phyloP scores from a whole-genome alignment of 1,284 basidiomycete species.

The Sporisorium reilianum region DNA sequence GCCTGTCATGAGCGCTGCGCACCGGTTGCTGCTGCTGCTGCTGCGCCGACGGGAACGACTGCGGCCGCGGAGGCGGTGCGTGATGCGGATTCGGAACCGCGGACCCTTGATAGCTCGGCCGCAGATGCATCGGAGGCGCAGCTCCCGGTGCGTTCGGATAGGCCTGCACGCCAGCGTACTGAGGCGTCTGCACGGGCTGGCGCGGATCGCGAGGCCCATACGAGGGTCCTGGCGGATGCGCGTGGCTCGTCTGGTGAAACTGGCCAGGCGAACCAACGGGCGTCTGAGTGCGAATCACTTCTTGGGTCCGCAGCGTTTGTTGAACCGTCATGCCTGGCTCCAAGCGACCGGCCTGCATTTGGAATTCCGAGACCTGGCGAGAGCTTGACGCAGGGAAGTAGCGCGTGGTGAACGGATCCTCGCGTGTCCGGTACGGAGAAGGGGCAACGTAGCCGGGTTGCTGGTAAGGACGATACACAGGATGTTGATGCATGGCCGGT shows the following conservation, averaged over 20 bases:
- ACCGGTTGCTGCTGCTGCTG: constrained; percentile 2
- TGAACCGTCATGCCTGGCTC: constrained; percentile 66
- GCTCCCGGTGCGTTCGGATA: constrained; percentile 22
- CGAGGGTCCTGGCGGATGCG: constrained; percentile 35
- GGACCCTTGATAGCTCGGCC: constrained; percentile 18
- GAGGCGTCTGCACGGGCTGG: constrained; percentile 21
- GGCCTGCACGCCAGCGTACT: constrained; percentile 21
- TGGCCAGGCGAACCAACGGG: constrained; percentile 18
- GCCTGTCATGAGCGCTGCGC: constrained; percentile 25
- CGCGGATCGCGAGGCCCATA: constrained; percentile 49
- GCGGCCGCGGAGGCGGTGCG: constrained; percentile 30
- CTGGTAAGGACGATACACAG: constrained; percentile 25
- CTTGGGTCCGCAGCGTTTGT: constrained; percentile 56
- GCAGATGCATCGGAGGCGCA: constrained; percentile 32
- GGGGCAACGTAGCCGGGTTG: constrained; percentile 19
- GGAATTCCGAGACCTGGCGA: constrained; percentile 62
- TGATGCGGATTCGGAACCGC: constrained; percentile 27
- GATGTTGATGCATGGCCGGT: constrained; percentile 34
- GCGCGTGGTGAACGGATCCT: constrained; percentile 59
- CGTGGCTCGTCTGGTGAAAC: constrained; percentile 16
- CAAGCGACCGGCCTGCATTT: constrained; percentile 47
- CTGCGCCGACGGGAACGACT: constrained; percentile 28
- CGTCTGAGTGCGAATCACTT: constrained; percentile 34
- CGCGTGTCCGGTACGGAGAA: constrained; percentile 35
- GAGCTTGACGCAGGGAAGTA: constrained; percentile 63